Evolutionary conservation across 2,329 filamentous ascomycete species (phyloP).

Genomic region (Monilinia laxa): DNA sequence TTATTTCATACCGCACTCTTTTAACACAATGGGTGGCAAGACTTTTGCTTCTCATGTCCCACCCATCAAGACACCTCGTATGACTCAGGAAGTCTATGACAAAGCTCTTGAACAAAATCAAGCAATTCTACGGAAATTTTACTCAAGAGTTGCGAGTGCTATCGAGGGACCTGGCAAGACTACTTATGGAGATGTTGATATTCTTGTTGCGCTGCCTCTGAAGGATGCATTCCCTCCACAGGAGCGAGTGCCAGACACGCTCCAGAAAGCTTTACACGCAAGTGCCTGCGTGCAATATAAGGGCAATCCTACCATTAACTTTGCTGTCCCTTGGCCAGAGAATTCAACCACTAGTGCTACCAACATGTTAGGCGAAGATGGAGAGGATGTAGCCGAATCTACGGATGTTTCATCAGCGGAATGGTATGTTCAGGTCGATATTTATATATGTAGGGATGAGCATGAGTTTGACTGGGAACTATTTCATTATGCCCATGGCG

Average conservation of each 20-base stretch:
- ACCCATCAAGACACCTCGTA: constrained; percentile 63
- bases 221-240: constrained; percentile 19
- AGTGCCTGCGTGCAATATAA: constrained; percentile 41
- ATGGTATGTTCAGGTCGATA: constrained; percentile 67
- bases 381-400: not conserved
- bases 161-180: constrained; percentile 68
- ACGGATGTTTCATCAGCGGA: constrained; percentile 9
- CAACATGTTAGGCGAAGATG: not conserved
- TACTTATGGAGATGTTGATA: constrained; percentile 72
- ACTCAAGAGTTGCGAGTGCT: constrained; percentile 55
- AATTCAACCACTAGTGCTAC: not conserved
- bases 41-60: constrained; percentile 51
- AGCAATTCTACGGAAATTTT: constrained; percentile 51
- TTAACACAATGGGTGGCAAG: constrained; percentile 63
- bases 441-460: constrained; percentile 52
- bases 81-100: constrained; percentile 59
- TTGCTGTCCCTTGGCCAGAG: constrained; percentile 57
- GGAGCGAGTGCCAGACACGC: constrained; percentile 30
- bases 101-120: constrained; percentile 50
- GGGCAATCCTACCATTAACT: constrained; percentile 43
- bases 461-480: constrained; percentile 58
- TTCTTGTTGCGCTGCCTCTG: constrained; percentile 53
- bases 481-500: constrained; percentile 72
- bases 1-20: not conserved
- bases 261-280: constrained; percentile 50